Conservation (phyloP, 768 basidiomycete genomes). For the Boletus subparvulus region DNA sequence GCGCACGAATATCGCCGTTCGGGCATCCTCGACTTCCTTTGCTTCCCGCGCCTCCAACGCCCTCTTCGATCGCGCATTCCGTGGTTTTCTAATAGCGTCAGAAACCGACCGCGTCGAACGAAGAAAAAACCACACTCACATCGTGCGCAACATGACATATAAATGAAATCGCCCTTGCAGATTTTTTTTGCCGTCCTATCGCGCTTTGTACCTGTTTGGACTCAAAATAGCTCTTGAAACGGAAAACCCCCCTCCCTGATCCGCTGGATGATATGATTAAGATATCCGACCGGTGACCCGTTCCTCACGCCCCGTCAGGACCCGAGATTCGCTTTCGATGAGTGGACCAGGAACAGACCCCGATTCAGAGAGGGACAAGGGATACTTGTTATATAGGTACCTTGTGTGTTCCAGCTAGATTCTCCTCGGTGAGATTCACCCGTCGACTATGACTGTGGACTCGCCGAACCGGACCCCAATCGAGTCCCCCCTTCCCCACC, state of each 20-base stretch:
- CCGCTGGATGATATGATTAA: too few relatives aligned
- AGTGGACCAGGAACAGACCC: too few relatives aligned
- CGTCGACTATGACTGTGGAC: background rate
- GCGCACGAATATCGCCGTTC: conserved; percentile 87
- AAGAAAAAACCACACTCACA: conserved; percentile 22
- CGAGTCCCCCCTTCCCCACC: too few relatives aligned
- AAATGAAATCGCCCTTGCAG: background rate
- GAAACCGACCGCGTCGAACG: background rate
- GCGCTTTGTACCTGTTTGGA: background rate
- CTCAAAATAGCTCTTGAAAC: background rate
- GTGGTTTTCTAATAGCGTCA: conserved; percentile 65
- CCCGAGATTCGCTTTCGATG: background rate
- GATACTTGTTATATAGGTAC: too few relatives aligned
- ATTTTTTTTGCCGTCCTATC: background rate
- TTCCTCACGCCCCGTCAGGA: background rate
- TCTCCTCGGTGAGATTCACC: background rate
- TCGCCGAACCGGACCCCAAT: too few relatives aligned
- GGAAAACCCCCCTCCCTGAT: background rate
- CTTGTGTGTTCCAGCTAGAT: background rate
- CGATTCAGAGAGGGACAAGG: too few relatives aligned
- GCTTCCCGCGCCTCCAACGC: conserved; percentile 83
- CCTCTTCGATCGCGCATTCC: conserved; percentile 94
- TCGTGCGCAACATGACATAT: conserved; percentile 27
- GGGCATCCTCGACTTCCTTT: conserved; percentile 85
- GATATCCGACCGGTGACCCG: too few relatives aligned